Base-by-base conservation (phyloP, 306 rosid species). In the Prunus fruticosa region DNA sequence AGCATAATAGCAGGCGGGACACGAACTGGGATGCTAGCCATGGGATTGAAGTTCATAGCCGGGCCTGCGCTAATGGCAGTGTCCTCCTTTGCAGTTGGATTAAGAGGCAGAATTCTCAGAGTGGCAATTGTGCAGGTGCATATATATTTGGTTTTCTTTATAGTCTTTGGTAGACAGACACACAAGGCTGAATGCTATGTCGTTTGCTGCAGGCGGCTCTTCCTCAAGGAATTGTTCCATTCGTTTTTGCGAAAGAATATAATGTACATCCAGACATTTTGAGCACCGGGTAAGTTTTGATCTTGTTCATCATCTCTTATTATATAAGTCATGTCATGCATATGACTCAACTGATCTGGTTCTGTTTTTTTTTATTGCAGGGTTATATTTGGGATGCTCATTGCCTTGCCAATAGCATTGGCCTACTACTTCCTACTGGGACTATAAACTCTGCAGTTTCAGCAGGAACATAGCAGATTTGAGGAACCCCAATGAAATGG, bases 141-240 rank as follows among this genome's bases (percentile, higher is more conserved):
- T 28, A 15, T 73, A 18, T 20, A 12, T 34, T 12, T 38, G 43
- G 43, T 38, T 38, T 72, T 60, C 15, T 45, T 45, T 64, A 70
- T n/a, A 65, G 34, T 54, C 18, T 52, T 22, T 22, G 22, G 28
- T 11, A 22, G 4, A 10, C 2, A 43, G 19, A n/a, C 43, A n/a
- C n/a, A 38, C 43, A 20, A 30, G 4, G 27, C 63, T 51, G 8
- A 71, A 28, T 28, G 6, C 23, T 25, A 0, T 50, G 3, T 9
- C 74, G 47, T 71, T 32, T 74, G 67, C 43, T 81, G 80, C 87
- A 95, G 99, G 99, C 99, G 41, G 93, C 97, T 75, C 88, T 95
- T 38, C 99, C 99, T 62, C 99, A 90, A 78, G 99, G 97, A 80
- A 95, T 95, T 72, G 99, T 92, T 82, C 97, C 99, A 62, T 95